phyloP scores from a whole-genome alignment of 106 monocot genomes.

The Allium fistulosum region DNA sequence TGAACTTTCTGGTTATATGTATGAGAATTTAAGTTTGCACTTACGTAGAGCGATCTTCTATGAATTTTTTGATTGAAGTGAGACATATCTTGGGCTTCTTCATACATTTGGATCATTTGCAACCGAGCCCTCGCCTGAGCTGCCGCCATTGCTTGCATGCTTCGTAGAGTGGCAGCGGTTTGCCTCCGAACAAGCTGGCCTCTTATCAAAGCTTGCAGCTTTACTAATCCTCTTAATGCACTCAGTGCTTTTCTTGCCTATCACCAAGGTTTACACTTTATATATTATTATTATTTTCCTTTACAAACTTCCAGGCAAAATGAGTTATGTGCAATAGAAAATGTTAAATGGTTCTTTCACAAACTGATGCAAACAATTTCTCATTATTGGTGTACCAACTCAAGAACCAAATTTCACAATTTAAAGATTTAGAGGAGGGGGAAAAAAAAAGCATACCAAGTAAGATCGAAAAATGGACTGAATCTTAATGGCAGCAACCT shows the following conservation, averaged over 20 bases:
- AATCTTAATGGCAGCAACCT: constrained; percentile 36
- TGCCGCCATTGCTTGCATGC: constrained; percentile 42
- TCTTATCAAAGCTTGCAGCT: constrained; percentile 63
- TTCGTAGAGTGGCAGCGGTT: constrained; percentile 34
- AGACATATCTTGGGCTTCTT: constrained; percentile 14
- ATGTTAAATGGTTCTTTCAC: too few species aligned
- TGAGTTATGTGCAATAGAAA: too few species aligned
- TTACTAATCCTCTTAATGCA: constrained; percentile 62
- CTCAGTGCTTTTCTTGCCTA: constrained; percentile 69
- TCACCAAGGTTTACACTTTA: not conserved
- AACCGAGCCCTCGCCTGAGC: constrained; percentile 37
- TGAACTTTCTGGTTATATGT: not conserved
- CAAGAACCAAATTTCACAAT: too few species aligned
- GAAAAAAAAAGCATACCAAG: constrained; percentile 28
- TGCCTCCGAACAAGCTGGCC: constrained; percentile 60
- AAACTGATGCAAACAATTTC: too few species aligned
- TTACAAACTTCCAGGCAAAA: too few species aligned
- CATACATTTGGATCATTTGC: constrained; percentile 22
- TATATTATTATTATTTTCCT: not conserved
- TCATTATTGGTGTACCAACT: too few species aligned
- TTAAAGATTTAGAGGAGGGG: too few species aligned
- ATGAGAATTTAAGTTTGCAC: too few species aligned
- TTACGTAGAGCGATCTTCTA: constrained; percentile 23
- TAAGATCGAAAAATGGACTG: constrained; percentile 57
- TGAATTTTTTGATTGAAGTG: constrained; percentile 3